These are phyloP conservation scores for Phalaenopsis aphrodite DNA, from an alignment of 106 monocot species.

Conservation along the genomic window DNA sequence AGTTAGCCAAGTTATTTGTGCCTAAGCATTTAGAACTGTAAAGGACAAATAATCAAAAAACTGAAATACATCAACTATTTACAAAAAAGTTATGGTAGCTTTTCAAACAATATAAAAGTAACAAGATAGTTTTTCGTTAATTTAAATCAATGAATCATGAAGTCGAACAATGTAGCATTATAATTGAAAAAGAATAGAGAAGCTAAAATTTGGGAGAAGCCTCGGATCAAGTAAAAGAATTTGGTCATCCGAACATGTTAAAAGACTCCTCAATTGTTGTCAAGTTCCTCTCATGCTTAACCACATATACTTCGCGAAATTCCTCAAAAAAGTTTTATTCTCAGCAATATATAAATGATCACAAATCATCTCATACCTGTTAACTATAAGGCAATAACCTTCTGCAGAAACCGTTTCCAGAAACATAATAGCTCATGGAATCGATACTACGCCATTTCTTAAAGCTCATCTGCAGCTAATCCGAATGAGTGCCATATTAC, in stretches of 20 bases:
- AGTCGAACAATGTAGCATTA: background rate
- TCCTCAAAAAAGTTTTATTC: background rate
- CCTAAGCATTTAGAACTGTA: too few species aligned
- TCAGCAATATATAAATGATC: background rate
- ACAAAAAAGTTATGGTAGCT: background rate
- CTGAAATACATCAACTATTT: background rate
- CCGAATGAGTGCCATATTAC: background rate
- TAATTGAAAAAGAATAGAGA: background rate
- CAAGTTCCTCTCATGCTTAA: background rate
- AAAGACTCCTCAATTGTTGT: background rate
- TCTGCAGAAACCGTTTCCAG: background rate
- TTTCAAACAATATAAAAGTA: background rate
- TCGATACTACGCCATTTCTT: background rate
- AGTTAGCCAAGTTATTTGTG: too few species aligned
- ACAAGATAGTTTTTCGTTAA: background rate
- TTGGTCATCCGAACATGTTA: background rate
- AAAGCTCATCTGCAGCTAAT: background rate
- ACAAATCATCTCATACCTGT: background rate
- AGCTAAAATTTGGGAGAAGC: background rate
- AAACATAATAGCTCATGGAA: background rate
- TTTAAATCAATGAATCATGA: background rate
- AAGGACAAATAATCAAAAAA: too few species aligned
- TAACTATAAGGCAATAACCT: background rate
- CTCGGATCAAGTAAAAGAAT: background rate
- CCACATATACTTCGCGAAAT: background rate